A percentile compares a stretch with the other conserved stretches of the same genome.
phyloP scores from a whole-genome alignment of 768 basidiomycete species.

The Boletus sp. region DNA sequence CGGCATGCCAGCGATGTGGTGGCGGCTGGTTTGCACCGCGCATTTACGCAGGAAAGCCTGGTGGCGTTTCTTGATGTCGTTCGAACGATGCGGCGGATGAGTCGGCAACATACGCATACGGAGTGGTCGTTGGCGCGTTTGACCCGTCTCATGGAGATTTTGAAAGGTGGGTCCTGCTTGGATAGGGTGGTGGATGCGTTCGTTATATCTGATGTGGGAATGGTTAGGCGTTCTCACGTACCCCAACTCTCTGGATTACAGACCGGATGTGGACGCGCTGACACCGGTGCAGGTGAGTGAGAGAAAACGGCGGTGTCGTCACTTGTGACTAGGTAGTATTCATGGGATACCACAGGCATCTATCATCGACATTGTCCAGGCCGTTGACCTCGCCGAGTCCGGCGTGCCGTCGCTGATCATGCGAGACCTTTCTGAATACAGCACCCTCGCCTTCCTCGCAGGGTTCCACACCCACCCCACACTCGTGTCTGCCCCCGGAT shows the following conservation, averaged over 20 bases:
- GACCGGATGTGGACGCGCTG: constrained; percentile 81
- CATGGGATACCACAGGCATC: constrained; percentile 45
- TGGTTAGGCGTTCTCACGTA: constrained; percentile 72
- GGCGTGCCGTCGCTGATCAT: constrained; percentile 74
- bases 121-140: constrained; percentile 71
- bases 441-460: constrained; percentile 83
- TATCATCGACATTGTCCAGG: constrained; percentile 66
- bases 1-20: neutral
- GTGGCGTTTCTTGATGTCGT: constrained; percentile 77
- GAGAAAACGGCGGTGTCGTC: neutral
- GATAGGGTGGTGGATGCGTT: too few species aligned
- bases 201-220: neutral
- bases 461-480: constrained; percentile 55
- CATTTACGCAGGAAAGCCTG: constrained; percentile 69
- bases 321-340: neutral
- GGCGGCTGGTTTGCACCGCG: constrained; percentile 3
- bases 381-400: constrained; percentile 59
- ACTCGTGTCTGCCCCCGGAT: constrained; percentile 2
- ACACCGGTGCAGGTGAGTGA: constrained; percentile 70
- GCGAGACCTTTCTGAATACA: constrained; percentile 79
- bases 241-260: constrained; percentile 76
- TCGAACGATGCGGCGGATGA: constrained; percentile 52
- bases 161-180: constrained; percentile 54
- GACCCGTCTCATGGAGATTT: constrained; percentile 65
- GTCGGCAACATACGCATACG: constrained; percentile 39